Evolutionary conservation across 2,329 filamentous ascomycete genomes (phyloP), one percentile per base, ranked within the genome.

Genomic region (Talaromyces sp.): DNA sequence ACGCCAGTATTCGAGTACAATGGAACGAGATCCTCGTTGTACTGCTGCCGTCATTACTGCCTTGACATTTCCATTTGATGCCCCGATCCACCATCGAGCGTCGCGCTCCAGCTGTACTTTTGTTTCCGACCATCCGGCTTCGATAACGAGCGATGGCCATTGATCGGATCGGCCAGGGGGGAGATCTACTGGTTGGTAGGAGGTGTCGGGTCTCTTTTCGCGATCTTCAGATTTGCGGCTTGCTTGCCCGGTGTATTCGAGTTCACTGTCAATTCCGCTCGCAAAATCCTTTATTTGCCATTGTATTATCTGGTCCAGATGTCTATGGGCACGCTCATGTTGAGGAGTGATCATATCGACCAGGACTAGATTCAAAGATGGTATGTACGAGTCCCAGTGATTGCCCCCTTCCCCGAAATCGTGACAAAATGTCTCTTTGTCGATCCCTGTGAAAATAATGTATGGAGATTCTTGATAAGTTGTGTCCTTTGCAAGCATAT

Each of bases 11-110:
- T 64, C 48, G 9, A 61, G n/a, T 18, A 35, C 25, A 40, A 56
- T 55, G n/a, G n/a, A 33, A 25, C 35, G 18, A 6, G 35, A 50
- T 40, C 28, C 14, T 21, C 21, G 33, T 11, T 35, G 44, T 33
- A 64, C 33, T 18, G 48, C 31, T 25, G 50, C 40, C 6, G 50
- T 50, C 16, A 64, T 33, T 5, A 57, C 62, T 25, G 42, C 35
- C 46, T 44, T 54, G 12, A 64, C 60, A 16, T 62, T 54, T 23
- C 42, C 60, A 12, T 59, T 42, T 42, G 60, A 64, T 37, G 25
- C 31, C 18, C n/a, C n/a, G 11, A 64, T 40, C 63, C 63, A 64
- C 63, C 63, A 64, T 21, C 39, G 44, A 2, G 52, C 50, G 42
- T 64, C 63, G 3, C n/a, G 16, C 28, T 40, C 42, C 18, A 64